Evolutionary conservation across 768 basidiomycete genomes (phyloP).

Genomic region (Tylopilus sp.): DNA sequence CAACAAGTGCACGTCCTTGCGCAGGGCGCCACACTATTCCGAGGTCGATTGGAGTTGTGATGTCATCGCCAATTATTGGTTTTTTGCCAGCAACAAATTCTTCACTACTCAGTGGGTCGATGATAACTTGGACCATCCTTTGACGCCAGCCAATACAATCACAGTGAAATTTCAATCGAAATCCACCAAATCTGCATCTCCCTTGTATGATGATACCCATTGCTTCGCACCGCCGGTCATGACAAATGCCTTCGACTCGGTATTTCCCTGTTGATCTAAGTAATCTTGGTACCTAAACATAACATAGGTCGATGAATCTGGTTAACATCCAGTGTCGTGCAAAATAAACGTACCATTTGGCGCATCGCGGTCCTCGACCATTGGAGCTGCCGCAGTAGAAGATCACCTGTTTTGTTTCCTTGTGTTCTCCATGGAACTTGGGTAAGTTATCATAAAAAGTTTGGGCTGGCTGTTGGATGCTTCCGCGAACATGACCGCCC

Average conservation of each 20-base stretch:
- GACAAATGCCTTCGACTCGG: constrained; percentile 38
- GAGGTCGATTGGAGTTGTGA: constrained; percentile 1
- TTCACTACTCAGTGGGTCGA: too few relatives aligned
- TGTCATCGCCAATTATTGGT: too few relatives aligned
- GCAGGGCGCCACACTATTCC: not conserved
- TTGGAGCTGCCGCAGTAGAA: constrained; percentile 54
- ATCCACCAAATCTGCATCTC: constrained; percentile 23
- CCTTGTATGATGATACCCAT: constrained; percentile 35
- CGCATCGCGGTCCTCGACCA: constrained; percentile 52
- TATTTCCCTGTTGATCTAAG: constrained; percentile 32
- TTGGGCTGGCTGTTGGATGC: constrained; percentile 47
- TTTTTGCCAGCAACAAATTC: too few relatives aligned
- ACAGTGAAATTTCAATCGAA: constrained; percentile 12
- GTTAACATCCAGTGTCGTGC: not conserved
- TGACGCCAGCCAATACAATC: too few relatives aligned
- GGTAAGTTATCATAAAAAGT: constrained; percentile 47
- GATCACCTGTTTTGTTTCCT: constrained; percentile 40
- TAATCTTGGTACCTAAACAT: constrained; percentile 48
- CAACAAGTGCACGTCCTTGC: not conserved
- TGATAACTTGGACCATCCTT: too few relatives aligned
- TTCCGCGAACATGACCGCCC: constrained; percentile 55
- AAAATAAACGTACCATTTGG: constrained; percentile 46
- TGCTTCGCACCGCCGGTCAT: constrained; percentile 43
- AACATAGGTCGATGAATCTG: not conserved
- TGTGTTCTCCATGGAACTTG: constrained; percentile 40